phyloP scores from a whole-genome alignment of 768 basidiomycete genomes.

The Tulasnella sp. region DNA sequence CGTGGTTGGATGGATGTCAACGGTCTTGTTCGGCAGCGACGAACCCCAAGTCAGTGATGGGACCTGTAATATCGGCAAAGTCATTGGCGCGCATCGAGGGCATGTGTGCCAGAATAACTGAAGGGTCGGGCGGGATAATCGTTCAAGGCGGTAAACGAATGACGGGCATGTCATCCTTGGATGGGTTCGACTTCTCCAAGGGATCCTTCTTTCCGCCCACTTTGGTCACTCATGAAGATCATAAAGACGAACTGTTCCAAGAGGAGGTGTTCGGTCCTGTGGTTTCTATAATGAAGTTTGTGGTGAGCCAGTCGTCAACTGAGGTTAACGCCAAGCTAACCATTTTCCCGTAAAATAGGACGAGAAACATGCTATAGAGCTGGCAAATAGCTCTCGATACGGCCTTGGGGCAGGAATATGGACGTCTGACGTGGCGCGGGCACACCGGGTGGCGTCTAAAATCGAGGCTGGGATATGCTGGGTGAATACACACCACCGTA shows the following conservation, averaged over 20 bases:
- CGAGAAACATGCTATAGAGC: slow-evolving; percentile 49
- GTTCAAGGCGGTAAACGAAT: slow-evolving; percentile 57
- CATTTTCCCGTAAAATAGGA: slow-evolving; percentile 27
- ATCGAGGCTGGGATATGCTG: slow-evolving; percentile 72
- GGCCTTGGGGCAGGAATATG: slow-evolving; percentile 73
- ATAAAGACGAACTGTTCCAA: slow-evolving; percentile 55
- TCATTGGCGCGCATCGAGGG: slow-evolving; percentile 54
- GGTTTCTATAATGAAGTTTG: slow-evolving; percentile 50
- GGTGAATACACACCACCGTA: slow-evolving; percentile 83
- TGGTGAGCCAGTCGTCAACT: slow-evolving; percentile 25
- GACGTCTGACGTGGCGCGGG: slow-evolving; percentile 61
- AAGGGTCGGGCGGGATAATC: slow-evolving; percentile 37
- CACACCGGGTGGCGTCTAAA: slow-evolving; percentile 55
- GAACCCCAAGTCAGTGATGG: slow-evolving; percentile 64
- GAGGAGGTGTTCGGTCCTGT: slow-evolving; percentile 84
- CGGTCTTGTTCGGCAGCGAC: slow-evolving; percentile 35
- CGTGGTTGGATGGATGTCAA: background rate
- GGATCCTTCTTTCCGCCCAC: slow-evolving; percentile 78
- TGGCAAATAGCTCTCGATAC: slow-evolving; percentile 69
- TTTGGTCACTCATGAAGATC: slow-evolving; percentile 45
- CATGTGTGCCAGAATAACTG: too few species aligned
- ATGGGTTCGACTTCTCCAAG: slow-evolving; percentile 54
- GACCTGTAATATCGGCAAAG: slow-evolving; percentile 55
- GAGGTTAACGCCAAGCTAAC: background rate
- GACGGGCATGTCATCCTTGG: slow-evolving; percentile 47